Conservation (phyloP, 2,329 filamentous ascomycete species). For the Blastomyces gilchristii region DNA sequence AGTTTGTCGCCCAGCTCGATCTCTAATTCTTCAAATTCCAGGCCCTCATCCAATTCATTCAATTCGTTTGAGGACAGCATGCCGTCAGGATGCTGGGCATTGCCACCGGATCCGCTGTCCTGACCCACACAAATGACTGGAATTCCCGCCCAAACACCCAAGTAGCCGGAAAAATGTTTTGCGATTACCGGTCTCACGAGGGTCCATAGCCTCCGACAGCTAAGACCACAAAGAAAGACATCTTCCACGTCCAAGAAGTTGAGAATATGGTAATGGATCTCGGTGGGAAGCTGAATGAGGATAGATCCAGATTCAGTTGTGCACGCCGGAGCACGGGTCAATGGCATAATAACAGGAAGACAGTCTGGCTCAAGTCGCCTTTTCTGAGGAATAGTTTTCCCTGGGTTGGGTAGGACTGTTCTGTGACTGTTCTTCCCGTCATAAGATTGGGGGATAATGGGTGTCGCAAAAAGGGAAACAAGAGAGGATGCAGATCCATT, state of each 20-base stretch:
- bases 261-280: conserved; percentile 13
- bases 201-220: conserved; percentile 17
- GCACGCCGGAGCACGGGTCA: background rate
- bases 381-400: conserved; percentile 15
- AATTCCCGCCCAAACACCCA: conserved; percentile 23
- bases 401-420: background rate
- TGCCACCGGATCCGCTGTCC: conserved; percentile 9
- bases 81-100: conserved; percentile 13
- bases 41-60: too few species aligned
- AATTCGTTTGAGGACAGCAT: conserved; percentile 15
- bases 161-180: conserved; percentile 15
- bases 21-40: too few species aligned
- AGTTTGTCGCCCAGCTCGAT: too few species aligned
- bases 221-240: conserved; percentile 15
- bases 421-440: conserved; percentile 6
- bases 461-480: conserved; percentile 15
- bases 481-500: conserved; percentile 14
- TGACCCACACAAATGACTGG: conserved; percentile 23
- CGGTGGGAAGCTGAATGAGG: conserved; percentile 12
- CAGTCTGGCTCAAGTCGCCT: conserved; percentile 12
- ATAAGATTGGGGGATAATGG: conserved; percentile 13
- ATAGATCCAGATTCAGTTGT: background rate
- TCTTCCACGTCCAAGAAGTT: conserved; percentile 14
- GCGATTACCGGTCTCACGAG: conserved; percentile 15
- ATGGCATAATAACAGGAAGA: conserved; percentile 8